Evolutionary conservation across 495 filamentous ascomycete species (phyloP).

Genomic region (Penicillium waksmanii): DNA sequence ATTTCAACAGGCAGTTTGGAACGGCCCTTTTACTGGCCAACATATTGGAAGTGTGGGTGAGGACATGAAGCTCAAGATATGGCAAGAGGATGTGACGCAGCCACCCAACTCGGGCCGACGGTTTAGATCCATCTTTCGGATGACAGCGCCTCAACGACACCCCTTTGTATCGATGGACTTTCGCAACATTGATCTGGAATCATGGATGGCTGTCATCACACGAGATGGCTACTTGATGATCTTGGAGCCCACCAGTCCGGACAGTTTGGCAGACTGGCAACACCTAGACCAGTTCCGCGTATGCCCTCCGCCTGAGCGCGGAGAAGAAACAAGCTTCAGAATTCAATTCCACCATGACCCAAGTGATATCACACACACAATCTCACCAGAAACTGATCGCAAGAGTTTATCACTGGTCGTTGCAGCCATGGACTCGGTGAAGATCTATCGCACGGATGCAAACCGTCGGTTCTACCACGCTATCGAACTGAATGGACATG

Average conservation of each 20-base stretch:
- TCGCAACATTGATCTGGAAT: constrained; percentile 71
- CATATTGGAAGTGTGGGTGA: constrained; percentile 74
- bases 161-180: constrained; percentile 80
- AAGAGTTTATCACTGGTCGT: constrained; percentile 79
- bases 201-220: constrained; percentile 82
- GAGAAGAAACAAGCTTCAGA: constrained; percentile 84
- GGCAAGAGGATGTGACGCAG: constrained; percentile 83
- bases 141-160: constrained; percentile 58
- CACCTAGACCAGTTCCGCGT: constrained; percentile 71
- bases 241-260: constrained; percentile 85
- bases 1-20: constrained; percentile 73
- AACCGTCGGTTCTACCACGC: constrained; percentile 74
- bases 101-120: constrained; percentile 71
- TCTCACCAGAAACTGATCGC: constrained; percentile 73
- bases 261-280: constrained; percentile 76
- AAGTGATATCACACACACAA: constrained; percentile 72
- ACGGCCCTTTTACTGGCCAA: constrained; percentile 63
- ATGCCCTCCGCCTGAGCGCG: constrained; percentile 61
- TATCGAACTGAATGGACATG: constrained; percentile 70
- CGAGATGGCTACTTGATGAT: constrained; percentile 78
- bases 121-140: constrained; percentile 67
- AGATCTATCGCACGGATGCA: constrained; percentile 77
- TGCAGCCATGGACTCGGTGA: constrained; percentile 78
- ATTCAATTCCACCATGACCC: constrained; percentile 85
- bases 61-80: constrained; percentile 85